These are phyloP conservation scores for Pilatotrama ljubarskyi DNA, from an alignment of 768 basidiomycete genomes.

Conservation along the genomic window DNA sequence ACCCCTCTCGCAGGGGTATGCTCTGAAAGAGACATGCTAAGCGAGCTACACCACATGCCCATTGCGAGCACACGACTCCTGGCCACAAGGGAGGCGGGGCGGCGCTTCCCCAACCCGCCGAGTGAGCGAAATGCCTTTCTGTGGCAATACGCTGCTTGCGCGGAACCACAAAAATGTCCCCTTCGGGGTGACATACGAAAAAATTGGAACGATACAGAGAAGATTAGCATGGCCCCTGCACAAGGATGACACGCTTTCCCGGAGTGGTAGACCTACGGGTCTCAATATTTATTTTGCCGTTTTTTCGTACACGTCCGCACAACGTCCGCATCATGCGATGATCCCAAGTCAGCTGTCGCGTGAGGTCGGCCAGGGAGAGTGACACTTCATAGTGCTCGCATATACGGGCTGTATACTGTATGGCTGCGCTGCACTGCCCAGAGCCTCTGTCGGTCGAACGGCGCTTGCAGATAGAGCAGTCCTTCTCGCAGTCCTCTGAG, in stretches of 20 bases:
- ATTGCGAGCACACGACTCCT: neutral
- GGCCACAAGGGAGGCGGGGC: no score
- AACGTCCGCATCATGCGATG: no score
- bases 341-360: no score
- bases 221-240: slow-evolving; percentile 99
- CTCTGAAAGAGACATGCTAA: neutral
- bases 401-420: no score
- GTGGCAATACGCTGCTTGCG: neutral
- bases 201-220: slow-evolving; percentile 99
- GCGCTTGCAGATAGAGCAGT: no score
- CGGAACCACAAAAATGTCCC: slow-evolving; percentile 47
- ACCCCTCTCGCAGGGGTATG: neutral
- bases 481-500: no score
- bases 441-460: no score
- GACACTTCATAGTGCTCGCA: no score
- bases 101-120: neutral
- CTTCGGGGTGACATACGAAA: slow-evolving; percentile 95
- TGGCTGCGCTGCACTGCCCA: no score
- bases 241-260: slow-evolving; percentile 99
- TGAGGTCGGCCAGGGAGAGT: no score
- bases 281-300: slow-evolving; percentile 41
- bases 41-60: neutral
- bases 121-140: neutral
- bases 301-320: no score
- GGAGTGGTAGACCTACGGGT: slow-evolving; percentile 71